phyloP scores from a whole-genome alignment of 2,329 filamentous ascomycete species.

The Fusarium subtropicale region DNA sequence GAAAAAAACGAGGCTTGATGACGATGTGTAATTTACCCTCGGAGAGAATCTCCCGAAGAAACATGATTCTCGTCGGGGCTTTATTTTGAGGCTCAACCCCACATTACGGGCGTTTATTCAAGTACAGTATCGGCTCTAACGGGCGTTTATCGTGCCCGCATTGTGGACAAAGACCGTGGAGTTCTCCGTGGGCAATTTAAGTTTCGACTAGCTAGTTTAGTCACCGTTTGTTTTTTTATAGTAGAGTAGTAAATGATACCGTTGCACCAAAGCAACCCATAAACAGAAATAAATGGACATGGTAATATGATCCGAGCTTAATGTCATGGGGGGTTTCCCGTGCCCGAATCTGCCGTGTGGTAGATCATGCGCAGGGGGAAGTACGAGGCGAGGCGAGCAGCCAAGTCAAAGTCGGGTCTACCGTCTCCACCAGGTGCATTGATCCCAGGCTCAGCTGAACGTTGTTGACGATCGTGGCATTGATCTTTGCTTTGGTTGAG shows the following conservation, averaged over 20 bases:
- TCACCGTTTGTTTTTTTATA: neutral
- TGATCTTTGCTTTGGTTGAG: neutral
- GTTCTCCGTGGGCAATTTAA: neutral
- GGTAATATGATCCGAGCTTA: conserved; percentile 7
- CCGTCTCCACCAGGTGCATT: conserved; percentile 3
- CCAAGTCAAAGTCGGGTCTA: neutral
- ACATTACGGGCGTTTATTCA: neutral
- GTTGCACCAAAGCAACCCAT: neutral
- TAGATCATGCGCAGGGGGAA: neutral
- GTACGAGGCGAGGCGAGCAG: neutral
- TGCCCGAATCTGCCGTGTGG: neutral
- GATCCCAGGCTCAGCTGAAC: neutral
- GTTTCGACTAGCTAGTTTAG: neutral
- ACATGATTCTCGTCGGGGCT: neutral
- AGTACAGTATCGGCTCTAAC: neutral
- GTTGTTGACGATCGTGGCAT: neutral
- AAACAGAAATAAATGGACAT: too few relatives aligned
- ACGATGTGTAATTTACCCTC: neutral
- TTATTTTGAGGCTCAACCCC: neutral
- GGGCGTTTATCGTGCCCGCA: conserved; percentile 1
- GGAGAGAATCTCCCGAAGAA: neutral
- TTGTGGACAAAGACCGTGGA: neutral
- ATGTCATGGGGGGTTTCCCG: neutral
- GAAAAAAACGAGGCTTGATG: neutral
- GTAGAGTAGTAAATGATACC: neutral